phyloP scores from a whole-genome alignment of 106 monocot species.

The Gastrodia elata region DNA sequence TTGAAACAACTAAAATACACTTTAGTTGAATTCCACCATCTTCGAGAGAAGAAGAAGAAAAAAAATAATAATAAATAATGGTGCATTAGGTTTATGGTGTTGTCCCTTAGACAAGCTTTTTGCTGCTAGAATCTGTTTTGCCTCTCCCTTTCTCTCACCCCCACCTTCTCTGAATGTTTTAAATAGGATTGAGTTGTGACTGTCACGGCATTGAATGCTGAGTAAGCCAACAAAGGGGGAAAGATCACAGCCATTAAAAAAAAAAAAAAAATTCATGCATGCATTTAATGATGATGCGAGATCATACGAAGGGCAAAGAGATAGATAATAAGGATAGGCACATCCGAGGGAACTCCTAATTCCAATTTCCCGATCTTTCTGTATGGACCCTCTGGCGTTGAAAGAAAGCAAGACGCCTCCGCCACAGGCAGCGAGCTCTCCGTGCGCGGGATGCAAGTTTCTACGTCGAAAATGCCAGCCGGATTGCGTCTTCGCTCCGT shows the following conservation, averaged over 20 bases:
- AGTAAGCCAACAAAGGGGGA: not conserved
- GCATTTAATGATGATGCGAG: slow-evolving; percentile 5
- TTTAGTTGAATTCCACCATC: too few relatives aligned
- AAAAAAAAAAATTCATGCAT: slow-evolving; percentile 3
- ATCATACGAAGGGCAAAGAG: not conserved
- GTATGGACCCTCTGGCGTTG: slow-evolving; percentile 1
- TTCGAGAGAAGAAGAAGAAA: not conserved
- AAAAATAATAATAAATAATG: not conserved
- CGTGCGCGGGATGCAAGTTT: slow-evolving; percentile 93
- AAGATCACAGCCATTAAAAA: slow-evolving; percentile 2
- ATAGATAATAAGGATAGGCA: not conserved
- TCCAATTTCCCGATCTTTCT: not conserved
- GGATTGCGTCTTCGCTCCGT: slow-evolving; percentile 91
- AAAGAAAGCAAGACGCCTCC: not conserved
- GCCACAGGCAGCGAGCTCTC: slow-evolving; percentile 20
- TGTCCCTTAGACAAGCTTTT: not conserved
- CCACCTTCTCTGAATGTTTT: not conserved
- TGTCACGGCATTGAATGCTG: slow-evolving; percentile 11
- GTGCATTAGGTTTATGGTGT: not conserved
- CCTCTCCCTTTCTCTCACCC: not conserved
- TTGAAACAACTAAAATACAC: too few relatives aligned
- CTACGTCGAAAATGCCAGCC: slow-evolving; percentile 93
- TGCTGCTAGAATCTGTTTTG: not conserved
- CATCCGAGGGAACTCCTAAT: slow-evolving; percentile 1
- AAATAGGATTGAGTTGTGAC: slow-evolving; percentile 9